These are phyloP conservation scores for Neurospora tetrasperma DNA, from an alignment of 495 filamentous ascomycete genomes.

Conservation along the genomic window DNA sequence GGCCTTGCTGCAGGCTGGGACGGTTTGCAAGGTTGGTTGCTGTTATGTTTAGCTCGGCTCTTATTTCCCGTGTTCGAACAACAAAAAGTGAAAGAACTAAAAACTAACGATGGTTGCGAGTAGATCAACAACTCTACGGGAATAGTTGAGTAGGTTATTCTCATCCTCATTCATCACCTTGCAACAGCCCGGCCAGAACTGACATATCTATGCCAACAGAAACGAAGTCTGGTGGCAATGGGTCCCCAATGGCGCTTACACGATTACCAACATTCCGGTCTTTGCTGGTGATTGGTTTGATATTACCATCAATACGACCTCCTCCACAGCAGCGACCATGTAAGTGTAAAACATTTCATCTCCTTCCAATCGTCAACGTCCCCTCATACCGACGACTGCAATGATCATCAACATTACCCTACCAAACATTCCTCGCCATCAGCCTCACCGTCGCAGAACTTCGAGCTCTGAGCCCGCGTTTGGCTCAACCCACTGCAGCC, in stretches of 20 bases:
- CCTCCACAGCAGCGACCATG: slow-evolving; percentile 14
- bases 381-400: no score
- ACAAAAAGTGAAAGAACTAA: not conserved
- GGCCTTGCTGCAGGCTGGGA: slow-evolving; percentile 20
- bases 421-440: no score
- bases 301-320: slow-evolving; percentile 19
- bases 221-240: slow-evolving; percentile 25
- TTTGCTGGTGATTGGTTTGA: slow-evolving; percentile 20
- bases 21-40: slow-evolving; percentile 18
- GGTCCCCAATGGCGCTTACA: slow-evolving; percentile 13
- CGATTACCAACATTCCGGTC: slow-evolving; percentile 18
- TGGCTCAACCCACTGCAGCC: not conserved
- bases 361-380: not conserved
- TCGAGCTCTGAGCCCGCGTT: no score
- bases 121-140: slow-evolving; percentile 18
- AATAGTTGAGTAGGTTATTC: slow-evolving; percentile 6
- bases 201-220: not conserved
- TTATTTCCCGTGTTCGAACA: not conserved
- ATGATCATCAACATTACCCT: no score
- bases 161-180: not conserved
- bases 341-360: not conserved
- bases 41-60: not conserved
- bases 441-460: no score
- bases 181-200: not conserved
- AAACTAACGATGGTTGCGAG: not conserved